phyloP scores from a whole-genome alignment of 805 yeast species.

The Pichia scutulata region DNA sequence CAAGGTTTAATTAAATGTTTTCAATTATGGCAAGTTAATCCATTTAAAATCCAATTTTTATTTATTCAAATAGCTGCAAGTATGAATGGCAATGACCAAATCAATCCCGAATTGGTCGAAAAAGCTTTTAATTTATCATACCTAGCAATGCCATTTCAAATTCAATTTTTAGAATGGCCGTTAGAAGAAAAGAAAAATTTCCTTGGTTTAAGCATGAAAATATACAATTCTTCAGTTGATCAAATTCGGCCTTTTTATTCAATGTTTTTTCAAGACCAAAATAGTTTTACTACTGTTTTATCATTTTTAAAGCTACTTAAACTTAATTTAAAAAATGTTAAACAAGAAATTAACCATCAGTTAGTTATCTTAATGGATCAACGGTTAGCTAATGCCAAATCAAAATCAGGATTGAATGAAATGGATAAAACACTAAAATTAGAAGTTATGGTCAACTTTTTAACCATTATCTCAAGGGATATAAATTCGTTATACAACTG shows the following conservation, averaged over 20 bases:
- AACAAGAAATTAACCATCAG: constrained; percentile 10
- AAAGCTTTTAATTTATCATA: constrained; percentile 21
- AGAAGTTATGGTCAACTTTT: constrained; percentile 14
- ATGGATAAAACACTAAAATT: constrained; percentile 7
- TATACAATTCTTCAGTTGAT: constrained; percentile 12
- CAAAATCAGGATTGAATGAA: constrained; percentile 9
- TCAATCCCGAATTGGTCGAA: constrained; percentile 16
- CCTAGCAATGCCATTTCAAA: constrained; percentile 18
- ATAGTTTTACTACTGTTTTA: constrained; percentile 17
- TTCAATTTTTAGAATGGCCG: constrained; percentile 25
- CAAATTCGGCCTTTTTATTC: constrained; percentile 8
- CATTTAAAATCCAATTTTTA: constrained; percentile 18
- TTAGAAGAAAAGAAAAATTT: constrained; percentile 11
- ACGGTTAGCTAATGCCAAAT: constrained; percentile 10
- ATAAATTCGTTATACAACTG: constrained; percentile 21
- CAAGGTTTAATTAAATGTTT: constrained; percentile 23
- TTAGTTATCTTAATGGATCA: constrained; percentile 8
- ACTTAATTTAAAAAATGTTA: constrained; percentile 11
- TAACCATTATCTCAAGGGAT: constrained; percentile 18
- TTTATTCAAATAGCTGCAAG: constrained; percentile 9
- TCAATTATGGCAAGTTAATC: constrained; percentile 28
- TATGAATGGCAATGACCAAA: neutral
- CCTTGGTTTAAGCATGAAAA: constrained; percentile 9
- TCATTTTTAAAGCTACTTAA: constrained; percentile 15
- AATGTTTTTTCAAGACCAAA: constrained; percentile 17